These are phyloP conservation scores for Leccinum aurantiacum DNA, from an alignment of 768 basidiomycete genomes.

Conservation along the genomic window DNA sequence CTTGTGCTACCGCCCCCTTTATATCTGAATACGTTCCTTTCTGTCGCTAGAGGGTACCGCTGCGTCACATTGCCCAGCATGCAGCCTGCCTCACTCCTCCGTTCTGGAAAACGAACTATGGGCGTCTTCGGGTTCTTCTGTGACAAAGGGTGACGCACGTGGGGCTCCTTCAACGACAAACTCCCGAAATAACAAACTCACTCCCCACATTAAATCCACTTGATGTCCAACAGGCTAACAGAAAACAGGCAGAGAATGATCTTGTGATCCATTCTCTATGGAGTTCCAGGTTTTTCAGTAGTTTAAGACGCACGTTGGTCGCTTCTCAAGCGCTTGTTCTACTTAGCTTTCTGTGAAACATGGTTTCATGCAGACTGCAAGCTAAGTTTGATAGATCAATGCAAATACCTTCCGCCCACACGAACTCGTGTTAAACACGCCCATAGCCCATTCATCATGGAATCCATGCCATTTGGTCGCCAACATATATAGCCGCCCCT, in stretches of 20 bases:
- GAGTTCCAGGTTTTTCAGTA: background rate
- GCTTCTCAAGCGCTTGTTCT: background rate
- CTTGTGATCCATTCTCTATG: background rate
- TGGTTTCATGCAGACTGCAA: background rate
- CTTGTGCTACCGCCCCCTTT: background rate
- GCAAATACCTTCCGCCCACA: background rate
- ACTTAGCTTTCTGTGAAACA: background rate
- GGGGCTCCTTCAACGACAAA: background rate
- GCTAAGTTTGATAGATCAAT: background rate
- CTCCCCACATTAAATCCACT: background rate
- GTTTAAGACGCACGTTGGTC: background rate
- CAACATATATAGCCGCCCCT: background rate
- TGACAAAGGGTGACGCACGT: background rate
- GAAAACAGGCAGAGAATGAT: no score
- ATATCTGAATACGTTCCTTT: conserved; percentile 3
- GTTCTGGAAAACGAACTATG: background rate
- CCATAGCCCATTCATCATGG: background rate
- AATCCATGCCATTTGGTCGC: background rate
- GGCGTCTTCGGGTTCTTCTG: background rate
- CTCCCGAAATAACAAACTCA: background rate
- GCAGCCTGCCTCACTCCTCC: background rate
- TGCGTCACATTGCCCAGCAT: background rate
- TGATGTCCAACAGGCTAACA: no score
- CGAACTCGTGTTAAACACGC: background rate
- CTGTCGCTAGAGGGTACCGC: background rate